Base-by-base conservation (phyloP, 1,139 yeast genomes). In the Blastobotrys petasosporus region DNA sequence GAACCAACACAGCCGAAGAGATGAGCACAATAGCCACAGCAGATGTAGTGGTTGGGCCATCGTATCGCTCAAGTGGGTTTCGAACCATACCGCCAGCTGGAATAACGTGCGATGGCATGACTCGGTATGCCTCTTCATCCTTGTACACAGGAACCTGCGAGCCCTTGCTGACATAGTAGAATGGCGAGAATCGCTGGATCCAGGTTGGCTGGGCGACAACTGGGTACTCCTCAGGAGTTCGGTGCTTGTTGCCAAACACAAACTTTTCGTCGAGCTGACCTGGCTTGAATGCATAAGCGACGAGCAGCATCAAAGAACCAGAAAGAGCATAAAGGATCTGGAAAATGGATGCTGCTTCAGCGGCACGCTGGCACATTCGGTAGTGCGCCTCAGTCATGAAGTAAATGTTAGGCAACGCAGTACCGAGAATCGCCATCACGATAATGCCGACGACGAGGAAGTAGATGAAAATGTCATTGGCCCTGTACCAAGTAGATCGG, bases 181-280 rank as follows among this genome's bases (percentile, higher is more conserved):
- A 57, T 10, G 81, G 74, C n/a, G 68, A 60, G 57, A 81, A 81
- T 2, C 79, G 74, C 59, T 80, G 80, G 58, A 84, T 79, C 94
- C 94, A 84, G 75, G 82, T 80, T 35, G 94, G 87, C 63, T 83
- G 90, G 60, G 79, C 79, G 15, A 85, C 79, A 55, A 65, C 44
- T 59, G 42, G 68, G 66, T 32, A 60, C 8, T 36, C 41, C 29
- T 41, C 46, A 12, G 45, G 44, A 15, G 42, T 44, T 20, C 79
- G 67, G 41, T 68, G 64, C 56, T 73, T 76, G 32, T 40, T 38
- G 15, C 47, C 43, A 30, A 32, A 36, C 38, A 42, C 25, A 30
- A 43, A 59, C 80, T 82, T 51, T 69, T 71, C 41, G 65, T 56
- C 49, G 10, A 46, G 35, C n/a, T 35, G 32, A 11, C 85, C 78